These are phyloP conservation scores for Trichosporon asahii DNA, from an alignment of 1,284 basidiomycete species.

Conservation along the genomic window DNA sequence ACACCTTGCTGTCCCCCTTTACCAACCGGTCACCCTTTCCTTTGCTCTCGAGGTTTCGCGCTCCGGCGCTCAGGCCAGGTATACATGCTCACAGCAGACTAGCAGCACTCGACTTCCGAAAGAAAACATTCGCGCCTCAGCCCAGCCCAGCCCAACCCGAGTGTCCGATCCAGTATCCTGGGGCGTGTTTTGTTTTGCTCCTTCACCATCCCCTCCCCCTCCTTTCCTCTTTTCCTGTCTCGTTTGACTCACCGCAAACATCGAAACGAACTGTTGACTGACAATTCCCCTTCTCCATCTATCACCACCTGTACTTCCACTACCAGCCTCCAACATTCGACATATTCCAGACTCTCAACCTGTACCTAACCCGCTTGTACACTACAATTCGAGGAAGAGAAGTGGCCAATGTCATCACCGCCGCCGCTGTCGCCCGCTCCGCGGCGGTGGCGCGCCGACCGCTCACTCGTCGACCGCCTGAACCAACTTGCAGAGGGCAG, in stretches of 20 bases:
- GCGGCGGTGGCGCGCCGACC: constrained; percentile 35
- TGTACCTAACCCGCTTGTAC: not conserved
- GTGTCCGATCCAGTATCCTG: not conserved
- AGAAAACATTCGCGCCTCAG: constrained; percentile 5
- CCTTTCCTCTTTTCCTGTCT: not conserved
- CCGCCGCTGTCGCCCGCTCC: constrained; percentile 45
- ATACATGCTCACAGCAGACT: not conserved
- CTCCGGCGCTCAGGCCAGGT: not conserved
- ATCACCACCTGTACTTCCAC: not conserved
- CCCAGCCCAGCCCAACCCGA: not conserved
- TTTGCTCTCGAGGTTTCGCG: not conserved
- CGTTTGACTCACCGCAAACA: not conserved
- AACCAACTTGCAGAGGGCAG: constrained; percentile 16
- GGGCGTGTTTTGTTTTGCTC: not conserved
- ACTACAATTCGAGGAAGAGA: not conserved
- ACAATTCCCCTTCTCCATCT: not conserved
- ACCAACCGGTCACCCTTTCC: not conserved
- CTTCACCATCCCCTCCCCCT: not conserved
- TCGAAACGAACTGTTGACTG: not conserved
- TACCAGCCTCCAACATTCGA: not conserved
- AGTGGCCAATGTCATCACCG: constrained; percentile 21
- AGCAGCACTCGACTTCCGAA: not conserved
- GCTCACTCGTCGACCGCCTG: constrained; percentile 32
- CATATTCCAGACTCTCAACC: not conserved
- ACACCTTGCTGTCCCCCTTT: not conserved